Conservation (phyloP, 148 eudicot species). For the Gaultheria prostrata region DNA sequence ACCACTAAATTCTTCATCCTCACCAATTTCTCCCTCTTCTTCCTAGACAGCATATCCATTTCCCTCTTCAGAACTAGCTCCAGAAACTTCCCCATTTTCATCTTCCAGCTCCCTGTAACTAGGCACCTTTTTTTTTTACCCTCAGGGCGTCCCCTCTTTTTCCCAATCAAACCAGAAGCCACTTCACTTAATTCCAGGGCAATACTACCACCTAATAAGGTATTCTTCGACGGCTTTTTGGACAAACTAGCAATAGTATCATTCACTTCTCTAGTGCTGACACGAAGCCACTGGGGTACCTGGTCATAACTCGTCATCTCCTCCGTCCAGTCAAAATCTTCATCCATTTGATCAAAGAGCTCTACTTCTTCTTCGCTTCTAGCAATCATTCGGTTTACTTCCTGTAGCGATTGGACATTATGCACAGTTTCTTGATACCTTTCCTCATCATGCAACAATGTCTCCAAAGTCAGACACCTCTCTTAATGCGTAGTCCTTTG, state of each 20-base stretch:
- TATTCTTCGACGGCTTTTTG: constrained; percentile 68
- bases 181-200: constrained; percentile 43
- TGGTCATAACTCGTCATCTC: constrained; percentile 88
- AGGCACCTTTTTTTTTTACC: constrained; percentile 59
- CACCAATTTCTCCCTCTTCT: constrained; percentile 74
- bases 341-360: constrained; percentile 98
- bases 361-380: constrained; percentile 96
- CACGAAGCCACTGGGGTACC: constrained; percentile 94
- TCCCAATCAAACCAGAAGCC: constrained; percentile 34
- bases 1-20: constrained; percentile 58
- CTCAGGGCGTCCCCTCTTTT: constrained; percentile 69
- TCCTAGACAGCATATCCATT: constrained; percentile 54
- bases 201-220: constrained; percentile 36
- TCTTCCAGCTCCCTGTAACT: constrained; percentile 85
- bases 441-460: constrained; percentile 91
- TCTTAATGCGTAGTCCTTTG: constrained; percentile 99
- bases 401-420: constrained; percentile 91
- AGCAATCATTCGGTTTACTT: constrained; percentile 94
- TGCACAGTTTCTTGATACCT: constrained; percentile 93
- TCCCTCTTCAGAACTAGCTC: constrained; percentile 77
- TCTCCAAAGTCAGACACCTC: constrained; percentile 85
- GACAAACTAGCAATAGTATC: constrained; percentile 60
- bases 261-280: constrained; percentile 73
- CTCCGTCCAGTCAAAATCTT: constrained; percentile 82
- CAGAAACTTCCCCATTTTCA: constrained; percentile 70